phyloP scores from a whole-genome alignment of 495 filamentous ascomycete species.

The Hypoxylon crocopeplum region DNA sequence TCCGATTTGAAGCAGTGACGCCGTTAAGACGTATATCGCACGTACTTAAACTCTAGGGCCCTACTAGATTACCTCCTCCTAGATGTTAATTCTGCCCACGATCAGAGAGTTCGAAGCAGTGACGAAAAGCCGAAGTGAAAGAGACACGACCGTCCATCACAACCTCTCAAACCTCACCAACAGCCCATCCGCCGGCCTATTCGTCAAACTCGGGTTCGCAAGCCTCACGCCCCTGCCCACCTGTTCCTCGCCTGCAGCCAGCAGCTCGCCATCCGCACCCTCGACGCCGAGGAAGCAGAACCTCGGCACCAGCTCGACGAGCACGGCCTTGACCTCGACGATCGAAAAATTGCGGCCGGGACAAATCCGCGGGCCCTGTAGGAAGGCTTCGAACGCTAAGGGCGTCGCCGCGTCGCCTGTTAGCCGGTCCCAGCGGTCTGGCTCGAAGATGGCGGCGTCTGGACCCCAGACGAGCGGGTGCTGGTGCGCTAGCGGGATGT shows the following conservation, averaged over 20 bases:
- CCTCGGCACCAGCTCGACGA: conserved; percentile 37
- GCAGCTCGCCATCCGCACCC: conserved; percentile 12
- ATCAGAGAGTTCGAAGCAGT: too few relatives aligned
- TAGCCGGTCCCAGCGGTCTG: conserved; percentile 44
- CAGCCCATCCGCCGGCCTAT: conserved; percentile 32
- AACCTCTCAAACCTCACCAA: conserved; percentile 29
- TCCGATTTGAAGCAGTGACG: too few relatives aligned
- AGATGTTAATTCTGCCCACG: too few relatives aligned
- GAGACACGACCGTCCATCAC: not conserved
- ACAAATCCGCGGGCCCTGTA: conserved; percentile 42
- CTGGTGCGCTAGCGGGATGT: conserved; percentile 35
- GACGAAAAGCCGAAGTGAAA: too few relatives aligned
- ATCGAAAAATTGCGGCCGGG: conserved; percentile 38
- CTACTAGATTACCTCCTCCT: too few relatives aligned
- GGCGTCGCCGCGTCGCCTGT: conserved; percentile 17
- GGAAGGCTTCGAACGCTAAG: conserved; percentile 41
- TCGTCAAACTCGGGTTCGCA: conserved; percentile 40
- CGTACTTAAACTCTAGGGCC: too few relatives aligned
- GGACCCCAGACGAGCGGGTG: conserved; percentile 44
- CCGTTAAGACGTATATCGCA: too few relatives aligned
- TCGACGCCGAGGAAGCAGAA: conserved; percentile 34
- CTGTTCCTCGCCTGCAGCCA: conserved; percentile 22
- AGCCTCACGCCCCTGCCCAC: conserved; percentile 27
- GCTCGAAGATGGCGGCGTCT: conserved; percentile 39
- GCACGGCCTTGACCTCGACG: conserved; percentile 34